Percentiles rank a stretch among this genome's conserved stretches.
Evolutionary conservation across 805 yeast genomes (phyloP).

Genomic region (Candida chilensis): DNA sequence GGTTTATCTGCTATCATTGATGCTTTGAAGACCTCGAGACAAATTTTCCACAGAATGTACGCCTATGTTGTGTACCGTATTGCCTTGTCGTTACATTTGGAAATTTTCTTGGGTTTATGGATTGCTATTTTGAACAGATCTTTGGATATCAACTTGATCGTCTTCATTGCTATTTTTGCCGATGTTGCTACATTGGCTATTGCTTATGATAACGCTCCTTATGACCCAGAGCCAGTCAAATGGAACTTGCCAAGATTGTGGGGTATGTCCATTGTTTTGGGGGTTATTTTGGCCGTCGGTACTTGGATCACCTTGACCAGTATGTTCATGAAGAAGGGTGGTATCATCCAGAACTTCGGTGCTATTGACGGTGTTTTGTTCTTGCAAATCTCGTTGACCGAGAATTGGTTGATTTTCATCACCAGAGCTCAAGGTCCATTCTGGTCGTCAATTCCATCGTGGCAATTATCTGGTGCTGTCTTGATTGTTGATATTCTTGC

Average conservation of each 20-base stretch:
- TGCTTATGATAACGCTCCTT: conserved; percentile 85
- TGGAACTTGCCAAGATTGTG: conserved; percentile 88
- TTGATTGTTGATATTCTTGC: conserved; percentile 84
- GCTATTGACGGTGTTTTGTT: conserved; percentile 86
- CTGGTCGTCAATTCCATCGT: conserved; percentile 95
- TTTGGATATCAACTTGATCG: conserved; percentile 83
- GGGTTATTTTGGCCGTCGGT: conserved; percentile 36
- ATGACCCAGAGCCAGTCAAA: conserved; percentile 85
- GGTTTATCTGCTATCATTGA: conserved; percentile 55
- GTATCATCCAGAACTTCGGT: conserved; percentile 96
- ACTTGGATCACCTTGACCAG: conserved; percentile 76
- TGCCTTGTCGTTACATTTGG: conserved; percentile 91
- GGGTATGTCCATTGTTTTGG: conserved; percentile 41
- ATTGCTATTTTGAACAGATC: conserved; percentile 87
- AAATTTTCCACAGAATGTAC: conserved; percentile 99
- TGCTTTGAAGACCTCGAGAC: conserved; percentile 82
- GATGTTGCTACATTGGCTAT: conserved; percentile 42
- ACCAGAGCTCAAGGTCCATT: conserved; percentile 97
- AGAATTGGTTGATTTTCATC: conserved; percentile 94
- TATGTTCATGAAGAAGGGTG: conserved; percentile 84
- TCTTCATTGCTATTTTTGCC: conserved; percentile 87
- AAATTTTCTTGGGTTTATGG: conserved; percentile 92
- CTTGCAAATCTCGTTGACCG: conserved; percentile 90
- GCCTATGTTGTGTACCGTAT: conserved; percentile 97
- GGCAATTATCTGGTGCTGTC: conserved; percentile 96